These are phyloP conservation scores for Rhizopogon roseolus DNA, from an alignment of 768 basidiomycete species.

Conservation along the genomic window DNA sequence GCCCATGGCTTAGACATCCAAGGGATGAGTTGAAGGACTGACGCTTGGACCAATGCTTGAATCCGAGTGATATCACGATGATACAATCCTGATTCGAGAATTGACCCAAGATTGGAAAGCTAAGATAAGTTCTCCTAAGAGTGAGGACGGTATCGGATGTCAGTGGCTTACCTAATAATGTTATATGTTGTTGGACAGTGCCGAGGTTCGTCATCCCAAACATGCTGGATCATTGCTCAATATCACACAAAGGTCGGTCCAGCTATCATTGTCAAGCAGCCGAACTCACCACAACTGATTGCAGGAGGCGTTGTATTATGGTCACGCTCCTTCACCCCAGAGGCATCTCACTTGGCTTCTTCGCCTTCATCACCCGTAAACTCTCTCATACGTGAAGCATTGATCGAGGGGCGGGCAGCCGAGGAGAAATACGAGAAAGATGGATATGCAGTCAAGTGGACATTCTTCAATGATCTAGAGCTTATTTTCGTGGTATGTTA, in stretches of 20 bases:
- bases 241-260: conserved; percentile 79
- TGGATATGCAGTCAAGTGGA: conserved; percentile 92
- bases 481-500: conserved; percentile 89
- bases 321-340: conserved; percentile 92
- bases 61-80: too few species aligned
- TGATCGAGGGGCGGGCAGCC: conserved; percentile 83
- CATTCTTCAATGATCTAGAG: conserved; percentile 91
- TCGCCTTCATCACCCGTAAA: conserved; percentile 82
- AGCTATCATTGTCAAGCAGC: not conserved
- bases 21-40: too few species aligned
- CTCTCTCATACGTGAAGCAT: conserved; percentile 81
- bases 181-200: too few species aligned
- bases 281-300: conserved; percentile 8
- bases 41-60: too few species aligned
- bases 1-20: too few species aligned
- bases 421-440: conserved; percentile 90
- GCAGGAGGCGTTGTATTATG: conserved; percentile 90
- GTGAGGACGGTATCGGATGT: too few species aligned
- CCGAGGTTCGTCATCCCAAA: not conserved
- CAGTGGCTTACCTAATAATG: too few species aligned
- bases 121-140: too few species aligned
- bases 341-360: conserved; percentile 62
- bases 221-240: conserved; percentile 96
- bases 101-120: too few species aligned
- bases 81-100: too few species aligned